A percentile compares a stretch with the other conserved stretches of the same genome.
phyloP scores from a whole-genome alignment of 352 stramenopile genomes.

The Pythium rishiriense region DNA sequence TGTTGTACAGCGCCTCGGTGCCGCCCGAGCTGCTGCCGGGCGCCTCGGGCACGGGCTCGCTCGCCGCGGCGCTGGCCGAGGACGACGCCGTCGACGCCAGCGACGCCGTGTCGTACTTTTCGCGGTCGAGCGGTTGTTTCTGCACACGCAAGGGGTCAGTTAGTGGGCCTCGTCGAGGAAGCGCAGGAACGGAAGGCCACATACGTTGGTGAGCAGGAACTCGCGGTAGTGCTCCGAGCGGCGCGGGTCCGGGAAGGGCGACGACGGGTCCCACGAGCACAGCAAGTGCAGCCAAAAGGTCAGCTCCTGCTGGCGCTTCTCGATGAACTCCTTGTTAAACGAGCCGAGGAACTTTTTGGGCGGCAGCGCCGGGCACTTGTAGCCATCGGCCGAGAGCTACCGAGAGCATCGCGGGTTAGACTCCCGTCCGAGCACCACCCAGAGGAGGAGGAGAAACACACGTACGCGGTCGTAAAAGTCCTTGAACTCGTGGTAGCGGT shows the following conservation, averaged over 20 bases:
- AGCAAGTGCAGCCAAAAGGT: conserved; percentile 86
- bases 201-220: conserved; percentile 81
- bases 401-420: background rate
- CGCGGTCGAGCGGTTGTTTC: conserved; percentile 72
- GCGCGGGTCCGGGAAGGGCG: conserved; percentile 59
- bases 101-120: conserved; percentile 28
- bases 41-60: conserved; percentile 31
- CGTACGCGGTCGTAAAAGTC: conserved; percentile 84
- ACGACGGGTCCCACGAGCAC: conserved; percentile 69
- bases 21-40: conserved; percentile 31
- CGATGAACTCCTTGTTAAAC: conserved; percentile 90
- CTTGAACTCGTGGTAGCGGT: conserved; percentile 89
- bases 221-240: conserved; percentile 74
- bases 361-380: conserved; percentile 75
- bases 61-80: conserved; percentile 42
- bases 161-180: too few species aligned
- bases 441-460: background rate
- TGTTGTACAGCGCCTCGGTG: conserved; percentile 80
- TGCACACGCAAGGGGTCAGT: conserved; percentile 24
- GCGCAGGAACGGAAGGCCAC: conserved; percentile 1
- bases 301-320: conserved; percentile 87
- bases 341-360: conserved; percentile 90
- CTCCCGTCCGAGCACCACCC: background rate
- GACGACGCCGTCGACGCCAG: conserved; percentile 16
- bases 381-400: conserved; percentile 71